A percentile compares a stretch with the other conserved stretches of the same genome.
Conservation (phyloP, 257 asterid species). For the Dorcoceras hygrometricum region DNA sequence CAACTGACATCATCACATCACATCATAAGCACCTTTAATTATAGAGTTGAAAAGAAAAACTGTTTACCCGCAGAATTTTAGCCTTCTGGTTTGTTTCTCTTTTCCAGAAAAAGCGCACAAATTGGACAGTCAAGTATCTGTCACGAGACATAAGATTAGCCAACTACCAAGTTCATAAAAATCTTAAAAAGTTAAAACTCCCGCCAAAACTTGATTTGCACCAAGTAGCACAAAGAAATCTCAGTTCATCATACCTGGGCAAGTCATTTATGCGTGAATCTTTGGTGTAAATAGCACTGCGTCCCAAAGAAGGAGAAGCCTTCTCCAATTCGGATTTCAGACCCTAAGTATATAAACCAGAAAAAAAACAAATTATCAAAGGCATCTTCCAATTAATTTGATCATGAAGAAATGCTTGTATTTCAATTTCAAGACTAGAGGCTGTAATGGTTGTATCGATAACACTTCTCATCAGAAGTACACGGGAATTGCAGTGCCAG, state of each 20-base stretch:
- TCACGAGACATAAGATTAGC: slow-evolving; percentile 29
- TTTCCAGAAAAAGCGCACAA: slow-evolving; percentile 98
- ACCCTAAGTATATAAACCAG: slow-evolving; percentile 50
- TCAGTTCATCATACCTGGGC: slow-evolving; percentile 63
- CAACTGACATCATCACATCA: slow-evolving; percentile 18
- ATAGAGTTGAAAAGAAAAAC: slow-evolving; percentile 11
- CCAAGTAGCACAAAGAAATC: slow-evolving; percentile 19
- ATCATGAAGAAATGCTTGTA: slow-evolving; percentile 14
- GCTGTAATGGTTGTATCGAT: neutral
- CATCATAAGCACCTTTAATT: slow-evolving; percentile 17
- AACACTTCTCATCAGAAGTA: slow-evolving; percentile 15
- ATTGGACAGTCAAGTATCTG: slow-evolving; percentile 94
- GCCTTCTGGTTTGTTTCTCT: slow-evolving; percentile 99
- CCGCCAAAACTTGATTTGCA: slow-evolving; percentile 1
- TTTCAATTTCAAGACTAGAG: slow-evolving; percentile 8
- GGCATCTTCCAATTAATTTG: slow-evolving; percentile 16
- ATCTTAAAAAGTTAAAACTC: neutral
- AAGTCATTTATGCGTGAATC: slow-evolving; percentile 88
- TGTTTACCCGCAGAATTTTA: slow-evolving; percentile 85
- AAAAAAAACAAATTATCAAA: slow-evolving; percentile 13
- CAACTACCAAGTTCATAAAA: slow-evolving; percentile 4
- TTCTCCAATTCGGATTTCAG: slow-evolving; percentile 94
- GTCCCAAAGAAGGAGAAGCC: slow-evolving; percentile 94
- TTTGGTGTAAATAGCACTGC: slow-evolving; percentile 80
- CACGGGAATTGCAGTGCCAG: neutral